Evolutionary conservation across 2,329 filamentous ascomycete genomes (phyloP).

Genomic region (Podosphaera fusca): DNA sequence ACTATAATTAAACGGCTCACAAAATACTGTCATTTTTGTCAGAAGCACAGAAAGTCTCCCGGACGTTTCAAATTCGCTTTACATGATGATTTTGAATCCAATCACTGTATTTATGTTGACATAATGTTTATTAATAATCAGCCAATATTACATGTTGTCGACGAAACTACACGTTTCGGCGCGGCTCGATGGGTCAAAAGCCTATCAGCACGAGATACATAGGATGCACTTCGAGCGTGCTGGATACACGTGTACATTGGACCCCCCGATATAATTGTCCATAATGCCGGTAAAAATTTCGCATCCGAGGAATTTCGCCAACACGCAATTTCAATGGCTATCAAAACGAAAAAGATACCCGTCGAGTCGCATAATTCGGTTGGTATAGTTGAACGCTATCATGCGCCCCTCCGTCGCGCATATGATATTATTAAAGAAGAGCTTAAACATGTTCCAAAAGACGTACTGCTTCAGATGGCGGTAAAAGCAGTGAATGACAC

Average conservation of each 20-base stretch:
- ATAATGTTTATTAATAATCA: conserved; percentile 3
- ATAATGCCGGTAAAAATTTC: conserved; percentile 2
- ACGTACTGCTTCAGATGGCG: not conserved
- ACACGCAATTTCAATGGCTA: not conserved
- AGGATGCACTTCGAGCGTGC: not conserved
- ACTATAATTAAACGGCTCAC: not conserved
- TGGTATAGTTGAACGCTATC: conserved; percentile 1
- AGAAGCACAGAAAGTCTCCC: not conserved
- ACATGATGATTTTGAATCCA: not conserved
- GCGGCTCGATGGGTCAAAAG: conserved; percentile 1
- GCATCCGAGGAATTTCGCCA: conserved; percentile 1
- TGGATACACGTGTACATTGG: not conserved
- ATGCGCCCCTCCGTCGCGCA: not conserved
- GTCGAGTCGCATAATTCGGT: conserved; percentile 1
- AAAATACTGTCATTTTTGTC: not conserved
- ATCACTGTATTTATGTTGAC: conserved; percentile 2
- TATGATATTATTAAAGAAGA: not conserved
- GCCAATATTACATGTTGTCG: conserved; percentile 1
- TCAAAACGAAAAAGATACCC: not conserved
- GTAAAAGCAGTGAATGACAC: not conserved
- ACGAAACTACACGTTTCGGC: conserved; percentile 1
- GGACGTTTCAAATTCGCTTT: not conserved
- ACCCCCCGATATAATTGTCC: not conserved
- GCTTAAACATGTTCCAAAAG: not conserved
- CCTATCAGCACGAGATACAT: not conserved